These are phyloP conservation scores for Daldinia vernicosa DNA, from an alignment of 495 filamentous ascomycete genomes.

Conservation along the genomic window DNA sequence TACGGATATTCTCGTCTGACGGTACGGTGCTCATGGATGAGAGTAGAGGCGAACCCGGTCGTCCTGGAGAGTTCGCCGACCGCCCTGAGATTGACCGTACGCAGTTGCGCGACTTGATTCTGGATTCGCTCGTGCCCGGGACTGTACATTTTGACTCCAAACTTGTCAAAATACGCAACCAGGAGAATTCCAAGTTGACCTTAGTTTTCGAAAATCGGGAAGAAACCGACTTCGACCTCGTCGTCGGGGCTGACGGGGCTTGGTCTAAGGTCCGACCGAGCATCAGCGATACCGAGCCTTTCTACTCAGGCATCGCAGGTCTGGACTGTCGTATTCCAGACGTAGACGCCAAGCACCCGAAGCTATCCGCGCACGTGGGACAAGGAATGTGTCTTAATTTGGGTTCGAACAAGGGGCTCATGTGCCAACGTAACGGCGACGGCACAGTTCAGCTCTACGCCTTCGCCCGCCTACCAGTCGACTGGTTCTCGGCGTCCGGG, in stretches of 20 bases:
- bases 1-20: not conserved
- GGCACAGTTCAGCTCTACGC: not conserved
- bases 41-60: not conserved
- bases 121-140: not conserved
- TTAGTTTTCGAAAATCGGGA: not conserved
- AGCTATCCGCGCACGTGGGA: not conserved
- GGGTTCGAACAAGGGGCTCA: not conserved
- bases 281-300: not conserved
- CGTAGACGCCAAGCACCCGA: not conserved
- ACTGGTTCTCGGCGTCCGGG: not conserved
- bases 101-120: not conserved
- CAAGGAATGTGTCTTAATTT: slow-evolving; percentile 1
- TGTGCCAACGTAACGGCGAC: not conserved
- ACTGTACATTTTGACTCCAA: not conserved
- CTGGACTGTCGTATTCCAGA: not conserved
- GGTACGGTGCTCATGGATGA: not conserved
- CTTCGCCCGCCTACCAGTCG: not conserved
- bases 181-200: not conserved
- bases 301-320: not conserved
- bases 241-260: not conserved
- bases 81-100: not conserved
- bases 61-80: not conserved
- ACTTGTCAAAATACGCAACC: not conserved
- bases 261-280: not conserved
- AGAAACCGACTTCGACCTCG: not conserved